Evolutionary conservation across 2,329 filamentous ascomycete species (phyloP), one percentile per base, ranked within the genome.

Genomic region (Myriosclerotinia duriaeana): DNA sequence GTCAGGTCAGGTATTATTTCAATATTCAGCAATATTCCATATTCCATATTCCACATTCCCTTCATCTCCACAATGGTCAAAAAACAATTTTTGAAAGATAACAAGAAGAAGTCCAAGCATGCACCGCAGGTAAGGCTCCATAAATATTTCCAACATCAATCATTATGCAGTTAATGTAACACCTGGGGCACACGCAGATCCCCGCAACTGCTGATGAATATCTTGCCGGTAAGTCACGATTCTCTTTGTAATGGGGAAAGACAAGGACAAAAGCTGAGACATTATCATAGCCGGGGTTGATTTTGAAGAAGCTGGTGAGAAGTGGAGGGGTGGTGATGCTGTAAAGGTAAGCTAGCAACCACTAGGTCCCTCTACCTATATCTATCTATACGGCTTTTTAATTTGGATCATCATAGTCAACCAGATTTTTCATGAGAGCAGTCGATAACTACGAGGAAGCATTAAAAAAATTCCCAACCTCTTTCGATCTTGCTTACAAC

Each of bases 401-500:
- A 7, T 53, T 69, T 14, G 54, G 40, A 30, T 36, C 42, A 40
- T 42, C 46, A 11, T 64, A 77, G 74, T 79, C 79, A 0, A 72
- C 78, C 62, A 74, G 80, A 56, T 86, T 86, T 71, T 87, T 85
- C 74, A 81, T 86, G 70, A 81, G 87, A 69, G 89, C 89, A 15
- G 83, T 91, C 63, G 83, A 89, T 62, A 81, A 82, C 54, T 92
- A 92, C 73, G 83, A 87, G 69, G 82, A 85, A 64, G 89, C 87
- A 15, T 74, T 92, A 42, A 78, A 79, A 59, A 85, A 80, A 68
- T 87, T 86, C 74, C 87, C 88, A 2, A 74, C 75, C 12, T 87
- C 83, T 26, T 88, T 91, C 77, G 89, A 92, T 77, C 80, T 92
- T 46, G 88, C 89, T 14, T 92, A 92, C 76, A 92, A 92, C 76